phyloP scores from a whole-genome alignment of 345 rosid genomes.

The Acer campestre region DNA sequence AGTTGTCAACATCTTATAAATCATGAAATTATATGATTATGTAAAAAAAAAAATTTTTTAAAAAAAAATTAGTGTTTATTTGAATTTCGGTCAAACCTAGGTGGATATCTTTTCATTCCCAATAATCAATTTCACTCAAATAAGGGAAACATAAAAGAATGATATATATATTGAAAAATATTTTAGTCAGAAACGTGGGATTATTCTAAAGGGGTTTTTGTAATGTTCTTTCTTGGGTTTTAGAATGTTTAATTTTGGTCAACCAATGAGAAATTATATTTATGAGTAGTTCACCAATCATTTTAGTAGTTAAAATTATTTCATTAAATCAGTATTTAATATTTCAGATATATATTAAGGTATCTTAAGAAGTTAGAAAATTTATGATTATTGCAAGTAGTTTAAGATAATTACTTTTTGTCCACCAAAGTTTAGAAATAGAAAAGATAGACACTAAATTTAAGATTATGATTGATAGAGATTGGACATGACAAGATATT shows the following conservation, averaged over 20 bases:
- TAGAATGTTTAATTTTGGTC: neutral
- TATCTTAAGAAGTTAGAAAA: too few species aligned
- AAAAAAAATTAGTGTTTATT: too few species aligned
- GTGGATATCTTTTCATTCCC: too few species aligned
- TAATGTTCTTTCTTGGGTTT: neutral
- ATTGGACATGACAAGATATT: neutral
- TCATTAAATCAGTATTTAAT: neutral
- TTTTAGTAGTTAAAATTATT: neutral
- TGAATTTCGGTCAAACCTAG: too few species aligned
- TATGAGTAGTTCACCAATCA: neutral
- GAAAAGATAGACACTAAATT: neutral
- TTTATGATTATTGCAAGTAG: neutral
- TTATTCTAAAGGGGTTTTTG: too few species aligned
- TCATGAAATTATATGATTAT: too few species aligned
- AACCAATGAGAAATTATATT: neutral
- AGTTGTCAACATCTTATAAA: too few species aligned
- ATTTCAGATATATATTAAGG: neutral
- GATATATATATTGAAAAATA: too few species aligned
- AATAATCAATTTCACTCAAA: too few species aligned
- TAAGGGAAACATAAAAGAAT: too few species aligned
- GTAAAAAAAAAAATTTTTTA: too few species aligned
- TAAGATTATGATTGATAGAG: neutral
- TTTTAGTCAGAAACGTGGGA: neutral
- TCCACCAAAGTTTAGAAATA: neutral
- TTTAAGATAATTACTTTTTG: neutral